Evolutionary conservation across 2,329 filamentous ascomycete genomes (phyloP).

Genomic region (Diaporthe aspalathi): DNA sequence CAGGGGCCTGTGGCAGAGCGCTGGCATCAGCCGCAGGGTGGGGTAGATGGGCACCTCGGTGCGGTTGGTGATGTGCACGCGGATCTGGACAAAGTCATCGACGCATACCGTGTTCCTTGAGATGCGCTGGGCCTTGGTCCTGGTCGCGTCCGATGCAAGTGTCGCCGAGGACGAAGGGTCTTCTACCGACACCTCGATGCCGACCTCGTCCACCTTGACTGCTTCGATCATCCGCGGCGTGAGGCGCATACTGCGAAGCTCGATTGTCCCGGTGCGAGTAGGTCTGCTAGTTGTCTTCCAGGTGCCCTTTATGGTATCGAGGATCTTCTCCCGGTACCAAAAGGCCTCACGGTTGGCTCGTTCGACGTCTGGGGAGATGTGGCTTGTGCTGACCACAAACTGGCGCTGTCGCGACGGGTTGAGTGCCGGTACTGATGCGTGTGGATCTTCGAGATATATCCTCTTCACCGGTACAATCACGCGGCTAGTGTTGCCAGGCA

Average conservation of each 20-base stretch:
- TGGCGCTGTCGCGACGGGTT: conserved; percentile 88
- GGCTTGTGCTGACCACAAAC: conserved; percentile 86
- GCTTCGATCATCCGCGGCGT: conserved; percentile 84
- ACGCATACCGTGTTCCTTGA: conserved; percentile 49
- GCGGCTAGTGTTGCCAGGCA: conserved; percentile 77
- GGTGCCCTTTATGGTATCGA: conserved; percentile 75
- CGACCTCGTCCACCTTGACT: conserved; percentile 83
- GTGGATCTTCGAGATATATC: conserved; percentile 80
- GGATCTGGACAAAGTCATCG: conserved; percentile 77
- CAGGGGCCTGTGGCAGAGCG: conserved; percentile 77
- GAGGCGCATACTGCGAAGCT: conserved; percentile 80
- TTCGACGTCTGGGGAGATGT: conserved; percentile 83
- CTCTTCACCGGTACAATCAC: conserved; percentile 81
- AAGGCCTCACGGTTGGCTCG: conserved; percentile 83
- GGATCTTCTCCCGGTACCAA: conserved; percentile 88
- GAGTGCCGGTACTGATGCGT: conserved; percentile 81
- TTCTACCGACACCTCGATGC: conserved; percentile 70
- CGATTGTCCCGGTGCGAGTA: conserved; percentile 73
- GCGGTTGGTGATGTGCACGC: conserved; percentile 79
- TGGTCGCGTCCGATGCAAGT: conserved; percentile 36
- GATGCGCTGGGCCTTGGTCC: conserved; percentile 38
- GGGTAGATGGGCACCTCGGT: conserved; percentile 75
- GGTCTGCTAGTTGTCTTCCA: conserved; percentile 72
- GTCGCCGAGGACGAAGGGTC: conserved; percentile 41
- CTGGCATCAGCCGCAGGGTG: conserved; percentile 80